Base-by-base conservation (phyloP, 1,139 yeast species). In the Yamadazyma sp. region DNA sequence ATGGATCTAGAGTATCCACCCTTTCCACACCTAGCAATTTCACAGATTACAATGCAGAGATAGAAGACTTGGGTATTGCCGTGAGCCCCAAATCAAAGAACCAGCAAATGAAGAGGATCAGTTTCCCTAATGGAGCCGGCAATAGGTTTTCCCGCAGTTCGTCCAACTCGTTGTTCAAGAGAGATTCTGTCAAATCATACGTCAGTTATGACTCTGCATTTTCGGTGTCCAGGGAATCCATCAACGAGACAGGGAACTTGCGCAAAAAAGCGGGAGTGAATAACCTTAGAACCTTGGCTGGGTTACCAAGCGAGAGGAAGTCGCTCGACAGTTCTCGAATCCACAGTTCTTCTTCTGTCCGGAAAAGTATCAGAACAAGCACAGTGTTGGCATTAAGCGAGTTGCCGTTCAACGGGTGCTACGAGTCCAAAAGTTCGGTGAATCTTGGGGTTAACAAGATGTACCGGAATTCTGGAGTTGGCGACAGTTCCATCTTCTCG, bases 151-250 rank as follows among this genome's bases (percentile, higher is more conserved):
- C 73, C 24, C 46, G 58, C 37, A 66, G 43, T 22, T 61, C 71
- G 2, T 48, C 59, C 6, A 55, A 56, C 23, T 64, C 73, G 5
- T 47, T 53, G 1, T 52, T 61, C 41, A 61, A 50, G 41, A 50
- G 69, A 40, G 69, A 69, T 33, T 75, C 81, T 1, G 50, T 57
- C 2, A 73, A 70, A 47, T 77, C 83, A 1, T 78, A 78, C 47
- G 45, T 77, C 32, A 75, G 80, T 44, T 78, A 78, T 46, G 83
- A 78, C 51, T 75, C 82, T 1, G 80, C 75, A 3, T 64, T 74
- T 39, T 75, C 81, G 1, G 51, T 61, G 10, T 58, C 67, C 6
- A 58, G 63, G 37, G 59, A 54, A 2, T 58, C 68, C 0, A 41
- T 47, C 12, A 33, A 38, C 14, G 58, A 50, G 12, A 41, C 38